Conservation (phyloP, 225 moss, liverwort and hornwort genomes). For the Asterella californica region DNA sequence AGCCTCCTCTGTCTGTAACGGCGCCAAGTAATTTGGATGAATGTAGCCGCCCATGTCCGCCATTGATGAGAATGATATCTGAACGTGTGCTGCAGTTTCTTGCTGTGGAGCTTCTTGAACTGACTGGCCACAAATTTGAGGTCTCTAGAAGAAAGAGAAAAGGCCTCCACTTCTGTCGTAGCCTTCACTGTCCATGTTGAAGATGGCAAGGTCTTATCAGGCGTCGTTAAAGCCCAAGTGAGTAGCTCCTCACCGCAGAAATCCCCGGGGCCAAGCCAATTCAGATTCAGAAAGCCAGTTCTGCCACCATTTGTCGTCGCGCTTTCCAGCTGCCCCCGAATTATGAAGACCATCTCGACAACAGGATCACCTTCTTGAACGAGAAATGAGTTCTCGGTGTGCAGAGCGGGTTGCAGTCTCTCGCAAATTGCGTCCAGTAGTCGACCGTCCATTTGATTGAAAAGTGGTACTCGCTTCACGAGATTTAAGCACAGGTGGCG, state of each 20-base stretch:
- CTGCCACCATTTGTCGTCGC: slow-evolving; percentile 38
- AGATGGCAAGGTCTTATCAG: slow-evolving; percentile 52
- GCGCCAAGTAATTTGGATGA: slow-evolving; percentile 60
- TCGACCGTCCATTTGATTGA: slow-evolving; percentile 60
- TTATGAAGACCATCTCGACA: slow-evolving; percentile 64
- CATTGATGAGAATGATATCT: slow-evolving; percentile 60
- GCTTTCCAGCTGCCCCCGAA: slow-evolving; percentile 45
- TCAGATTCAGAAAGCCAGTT: slow-evolving; percentile 43
- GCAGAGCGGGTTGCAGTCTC: slow-evolving; percentile 47
- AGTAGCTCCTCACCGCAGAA: slow-evolving; percentile 70
- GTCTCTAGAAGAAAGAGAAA: slow-evolving; percentile 48
- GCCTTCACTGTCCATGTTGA: slow-evolving; percentile 55
- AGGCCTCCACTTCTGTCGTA: slow-evolving; percentile 53
- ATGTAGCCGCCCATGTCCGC: slow-evolving; percentile 69
- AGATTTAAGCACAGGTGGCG: slow-evolving; percentile 57
- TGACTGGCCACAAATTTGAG: slow-evolving; percentile 56
- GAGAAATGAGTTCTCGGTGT: slow-evolving; percentile 43
- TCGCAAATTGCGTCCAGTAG: slow-evolving; percentile 65
- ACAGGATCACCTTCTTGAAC: slow-evolving; percentile 37
- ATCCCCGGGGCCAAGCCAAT: slow-evolving; percentile 31
- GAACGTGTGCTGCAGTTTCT: slow-evolving; percentile 58
- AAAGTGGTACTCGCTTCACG: slow-evolving; percentile 27
- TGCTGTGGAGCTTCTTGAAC: slow-evolving; percentile 56
- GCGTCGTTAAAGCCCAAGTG: slow-evolving; percentile 57
- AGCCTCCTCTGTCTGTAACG: slow-evolving; percentile 42